phyloP scores from a whole-genome alignment of 2,329 filamentous ascomycete genomes.

The Madurella mycetomatis region DNA sequence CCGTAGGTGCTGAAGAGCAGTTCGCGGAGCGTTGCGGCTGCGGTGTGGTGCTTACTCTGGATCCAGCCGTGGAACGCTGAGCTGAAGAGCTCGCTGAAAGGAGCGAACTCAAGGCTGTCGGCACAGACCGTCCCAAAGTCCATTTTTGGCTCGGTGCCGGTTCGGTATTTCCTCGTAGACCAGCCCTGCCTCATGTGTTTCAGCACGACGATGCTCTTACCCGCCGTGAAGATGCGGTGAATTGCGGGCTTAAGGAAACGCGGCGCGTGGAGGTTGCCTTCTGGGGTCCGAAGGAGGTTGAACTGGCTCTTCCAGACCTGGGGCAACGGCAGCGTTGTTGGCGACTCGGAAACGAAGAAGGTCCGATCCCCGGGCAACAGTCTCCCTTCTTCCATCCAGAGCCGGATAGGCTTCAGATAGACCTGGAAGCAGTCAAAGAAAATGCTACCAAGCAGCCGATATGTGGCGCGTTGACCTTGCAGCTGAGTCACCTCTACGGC shows the following conservation, averaged over 20 bases:
- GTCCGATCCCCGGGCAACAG: conserved; percentile 60
- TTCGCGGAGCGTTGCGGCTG: conserved; percentile 60
- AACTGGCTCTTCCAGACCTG: conserved; percentile 76
- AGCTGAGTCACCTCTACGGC: conserved; percentile 66
- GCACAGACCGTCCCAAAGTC: conserved; percentile 55
- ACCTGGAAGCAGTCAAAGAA: conserved; percentile 80
- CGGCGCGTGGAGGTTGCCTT: conserved; percentile 63
- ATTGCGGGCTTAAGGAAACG: conserved; percentile 67
- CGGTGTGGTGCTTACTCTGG: conserved; percentile 65
- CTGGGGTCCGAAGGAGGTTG: conserved; percentile 56
- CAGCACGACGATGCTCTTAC: conserved; percentile 85
- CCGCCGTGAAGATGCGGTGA: conserved; percentile 74
- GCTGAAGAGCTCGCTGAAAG: conserved; percentile 72
- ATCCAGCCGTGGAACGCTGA: conserved; percentile 72
- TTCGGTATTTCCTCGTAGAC: conserved; percentile 30
- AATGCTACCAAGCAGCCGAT: conserved; percentile 59
- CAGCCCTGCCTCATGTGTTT: conserved; percentile 60
- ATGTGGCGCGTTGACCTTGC: conserved; percentile 57
- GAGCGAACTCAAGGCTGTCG: conserved; percentile 46
- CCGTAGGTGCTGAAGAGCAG: conserved; percentile 66
- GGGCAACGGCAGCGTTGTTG: conserved; percentile 52
- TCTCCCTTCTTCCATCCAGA: conserved; percentile 80
- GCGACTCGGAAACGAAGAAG: conserved; percentile 68
- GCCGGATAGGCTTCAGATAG: conserved; percentile 73
- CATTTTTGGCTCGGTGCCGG: conserved; percentile 39